Evolutionary conservation across 495 filamentous ascomycete genomes (phyloP).

Genomic region (Trichoderma asperelloides): DNA sequence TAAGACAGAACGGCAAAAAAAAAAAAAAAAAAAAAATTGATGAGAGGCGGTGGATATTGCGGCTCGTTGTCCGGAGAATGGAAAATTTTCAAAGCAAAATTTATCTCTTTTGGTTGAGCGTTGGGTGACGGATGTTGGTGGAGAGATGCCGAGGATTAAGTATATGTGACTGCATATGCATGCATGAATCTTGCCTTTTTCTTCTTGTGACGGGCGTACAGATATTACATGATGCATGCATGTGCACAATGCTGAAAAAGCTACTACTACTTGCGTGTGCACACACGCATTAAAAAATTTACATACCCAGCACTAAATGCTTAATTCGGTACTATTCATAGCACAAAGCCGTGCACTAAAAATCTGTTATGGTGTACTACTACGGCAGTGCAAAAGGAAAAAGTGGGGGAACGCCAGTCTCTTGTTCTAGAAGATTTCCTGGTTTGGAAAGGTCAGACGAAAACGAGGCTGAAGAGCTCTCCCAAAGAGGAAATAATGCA

Average conservation of each 20-base stretch:
- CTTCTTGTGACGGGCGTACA: too few relatives aligned
- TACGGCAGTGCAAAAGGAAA: too few relatives aligned
- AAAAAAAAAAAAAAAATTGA: neutral
- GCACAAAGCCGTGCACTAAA: neutral
- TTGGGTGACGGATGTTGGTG: neutral
- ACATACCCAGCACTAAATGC: neutral
- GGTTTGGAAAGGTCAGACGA: neutral
- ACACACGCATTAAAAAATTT: too few relatives aligned
- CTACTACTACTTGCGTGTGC: too few relatives aligned
- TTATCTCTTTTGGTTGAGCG: neutral
- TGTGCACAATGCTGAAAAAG: too few relatives aligned
- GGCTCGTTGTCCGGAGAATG: constrained; percentile 3
- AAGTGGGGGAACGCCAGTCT: neutral
- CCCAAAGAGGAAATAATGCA: neutral
- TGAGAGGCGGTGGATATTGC: neutral
- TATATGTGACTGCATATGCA: neutral
- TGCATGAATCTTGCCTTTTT: neutral
- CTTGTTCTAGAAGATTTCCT: neutral
- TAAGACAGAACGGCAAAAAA: neutral
- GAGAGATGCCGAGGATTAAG: neutral
- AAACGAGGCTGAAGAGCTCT: neutral
- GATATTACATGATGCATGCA: too few relatives aligned
- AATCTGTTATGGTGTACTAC: too few relatives aligned
- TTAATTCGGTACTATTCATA: neutral
- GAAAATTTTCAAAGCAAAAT: neutral